A percentile compares a stretch with the other conserved stretches of the same genome.
Conservation (phyloP, 1,284 basidiomycete species). For the Singerocomus inundabilis region DNA sequence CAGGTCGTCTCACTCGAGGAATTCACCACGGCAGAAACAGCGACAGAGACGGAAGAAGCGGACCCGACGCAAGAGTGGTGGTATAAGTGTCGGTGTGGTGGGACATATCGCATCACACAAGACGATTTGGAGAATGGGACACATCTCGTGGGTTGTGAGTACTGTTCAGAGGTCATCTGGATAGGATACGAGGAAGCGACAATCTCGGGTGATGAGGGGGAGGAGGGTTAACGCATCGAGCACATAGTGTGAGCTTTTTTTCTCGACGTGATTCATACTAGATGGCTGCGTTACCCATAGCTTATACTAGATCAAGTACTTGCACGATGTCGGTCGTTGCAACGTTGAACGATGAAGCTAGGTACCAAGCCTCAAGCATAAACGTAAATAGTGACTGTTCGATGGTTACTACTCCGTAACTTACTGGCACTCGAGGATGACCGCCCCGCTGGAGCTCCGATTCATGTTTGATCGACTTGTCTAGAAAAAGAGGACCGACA, state of each 20-base stretch:
- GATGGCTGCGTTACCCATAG: no score
- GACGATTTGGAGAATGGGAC: slow-evolving; percentile 59
- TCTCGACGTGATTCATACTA: no score
- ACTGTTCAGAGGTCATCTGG: slow-evolving; percentile 78
- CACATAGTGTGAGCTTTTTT: no score
- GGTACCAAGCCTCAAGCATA: no score
- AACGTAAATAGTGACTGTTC: no score
- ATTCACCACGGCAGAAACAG: slow-evolving; percentile 38
- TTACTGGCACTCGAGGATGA: no score
- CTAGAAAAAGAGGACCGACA: neutral
- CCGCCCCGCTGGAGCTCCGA: no score
- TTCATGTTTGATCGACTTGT: neutral
- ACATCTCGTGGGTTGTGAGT: slow-evolving; percentile 66
- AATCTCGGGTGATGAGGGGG: slow-evolving; percentile 1
- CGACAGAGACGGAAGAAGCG: slow-evolving; percentile 11
- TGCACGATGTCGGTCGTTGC: no score
- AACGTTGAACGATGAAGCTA: no score
- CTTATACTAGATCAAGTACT: no score
- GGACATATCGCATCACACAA: slow-evolving; percentile 54
- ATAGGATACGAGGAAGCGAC: slow-evolving; percentile 63
- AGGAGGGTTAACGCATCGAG: neutral
- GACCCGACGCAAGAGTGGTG: slow-evolving; percentile 40
- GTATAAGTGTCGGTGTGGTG: slow-evolving; percentile 70
- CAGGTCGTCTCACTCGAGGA: slow-evolving; percentile 76
- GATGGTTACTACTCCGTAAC: no score